Evolutionary conservation across 495 filamentous ascomycete species (phyloP).

Genomic region (Cercophora scortea): DNA sequence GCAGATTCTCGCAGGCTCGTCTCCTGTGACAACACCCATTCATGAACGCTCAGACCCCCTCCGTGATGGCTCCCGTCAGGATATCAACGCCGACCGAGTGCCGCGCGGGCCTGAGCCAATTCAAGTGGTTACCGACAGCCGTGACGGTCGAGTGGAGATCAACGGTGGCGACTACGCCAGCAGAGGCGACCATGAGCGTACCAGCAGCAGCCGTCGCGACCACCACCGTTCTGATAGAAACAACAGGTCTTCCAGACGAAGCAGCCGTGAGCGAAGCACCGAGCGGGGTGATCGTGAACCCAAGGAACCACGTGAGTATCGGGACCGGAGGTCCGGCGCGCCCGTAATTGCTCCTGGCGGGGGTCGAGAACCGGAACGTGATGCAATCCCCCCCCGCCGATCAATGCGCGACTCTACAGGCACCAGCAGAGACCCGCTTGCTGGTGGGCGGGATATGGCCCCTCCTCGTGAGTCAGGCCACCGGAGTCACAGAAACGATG

Average conservation of each 20-base stretch:
- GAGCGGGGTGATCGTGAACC: conserved; percentile 26
- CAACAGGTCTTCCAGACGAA: conserved; percentile 31
- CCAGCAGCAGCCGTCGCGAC: conserved; percentile 35
- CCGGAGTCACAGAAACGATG: conserved; percentile 16
- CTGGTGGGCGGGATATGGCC: conserved; percentile 16
- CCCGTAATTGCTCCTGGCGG: conserved; percentile 3
- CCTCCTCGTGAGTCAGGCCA: conserved; percentile 19
- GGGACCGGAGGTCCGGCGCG: conserved; percentile 20
- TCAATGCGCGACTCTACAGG: conserved; percentile 13
- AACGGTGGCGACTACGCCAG: conserved; percentile 28
- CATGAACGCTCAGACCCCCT: conserved; percentile 35
- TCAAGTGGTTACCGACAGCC: conserved; percentile 21
- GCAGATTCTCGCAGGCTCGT: conserved; percentile 39
- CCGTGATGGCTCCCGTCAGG: conserved; percentile 18
- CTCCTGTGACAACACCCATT: conserved; percentile 36
- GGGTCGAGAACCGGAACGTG: conserved; percentile 5
- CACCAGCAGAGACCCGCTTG: conserved; percentile 9
- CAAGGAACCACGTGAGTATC: conserved; percentile 30
- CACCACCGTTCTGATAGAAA: conserved; percentile 32
- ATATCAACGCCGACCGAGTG: conserved; percentile 9
- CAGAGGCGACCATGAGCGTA: conserved; percentile 34
- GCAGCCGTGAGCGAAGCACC: conserved; percentile 33
- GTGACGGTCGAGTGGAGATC: conserved; percentile 10
- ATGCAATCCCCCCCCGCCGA: conserved; percentile 10
- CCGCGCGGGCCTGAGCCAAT: conserved; percentile 17